These are phyloP conservation scores for Colletotrichum liriopes DNA, from an alignment of 2,329 filamentous ascomycete genomes.

Conservation along the genomic window DNA sequence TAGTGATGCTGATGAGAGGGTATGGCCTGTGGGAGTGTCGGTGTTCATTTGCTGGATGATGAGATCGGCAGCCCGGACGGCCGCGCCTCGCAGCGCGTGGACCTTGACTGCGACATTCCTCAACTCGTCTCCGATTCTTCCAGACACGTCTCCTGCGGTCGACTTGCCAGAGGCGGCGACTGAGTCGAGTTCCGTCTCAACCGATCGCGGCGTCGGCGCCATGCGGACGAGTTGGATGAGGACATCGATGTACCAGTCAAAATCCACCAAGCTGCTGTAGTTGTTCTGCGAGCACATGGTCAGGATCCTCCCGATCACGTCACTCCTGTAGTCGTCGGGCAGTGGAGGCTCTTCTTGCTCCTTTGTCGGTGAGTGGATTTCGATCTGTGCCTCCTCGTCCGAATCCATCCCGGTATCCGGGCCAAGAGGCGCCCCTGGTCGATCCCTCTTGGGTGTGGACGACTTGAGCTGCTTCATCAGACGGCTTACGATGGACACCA, in stretches of 20 bases:
- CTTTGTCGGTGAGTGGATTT: conserved; percentile 53
- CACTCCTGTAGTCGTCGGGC: conserved; percentile 87
- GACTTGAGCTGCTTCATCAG: conserved; percentile 89
- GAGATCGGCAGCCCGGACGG: conserved; percentile 87
- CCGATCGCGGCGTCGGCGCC: conserved; percentile 66
- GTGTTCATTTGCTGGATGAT: conserved; percentile 74
- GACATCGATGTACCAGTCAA: conserved; percentile 97
- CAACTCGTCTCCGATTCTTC: conserved; percentile 86
- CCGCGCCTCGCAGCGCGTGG: conserved; percentile 83
- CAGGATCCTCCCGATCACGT: conserved; percentile 86
- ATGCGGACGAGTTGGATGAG: conserved; percentile 87
- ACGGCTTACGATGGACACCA: conserved; percentile 87
- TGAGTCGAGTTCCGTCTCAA: conserved; percentile 55
- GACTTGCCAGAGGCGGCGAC: conserved; percentile 48
- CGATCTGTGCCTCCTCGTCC: conserved; percentile 66
- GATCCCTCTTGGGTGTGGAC: conserved; percentile 67
- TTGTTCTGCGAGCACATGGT: conserved; percentile 93
- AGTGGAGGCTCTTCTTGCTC: conserved; percentile 71
- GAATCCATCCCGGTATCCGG: conserved; percentile 60
- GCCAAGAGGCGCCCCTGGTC: conserved; percentile 62
- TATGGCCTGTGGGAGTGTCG: conserved; percentile 69
- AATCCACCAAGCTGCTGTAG: conserved; percentile 88
- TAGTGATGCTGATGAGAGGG: conserved; percentile 76
- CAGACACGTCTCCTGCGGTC: conserved; percentile 68
- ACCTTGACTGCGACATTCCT: conserved; percentile 95